These are phyloP conservation scores for Diutina neorugosa DNA, from an alignment of 1,139 yeast genomes.

Conservation along the genomic window DNA sequence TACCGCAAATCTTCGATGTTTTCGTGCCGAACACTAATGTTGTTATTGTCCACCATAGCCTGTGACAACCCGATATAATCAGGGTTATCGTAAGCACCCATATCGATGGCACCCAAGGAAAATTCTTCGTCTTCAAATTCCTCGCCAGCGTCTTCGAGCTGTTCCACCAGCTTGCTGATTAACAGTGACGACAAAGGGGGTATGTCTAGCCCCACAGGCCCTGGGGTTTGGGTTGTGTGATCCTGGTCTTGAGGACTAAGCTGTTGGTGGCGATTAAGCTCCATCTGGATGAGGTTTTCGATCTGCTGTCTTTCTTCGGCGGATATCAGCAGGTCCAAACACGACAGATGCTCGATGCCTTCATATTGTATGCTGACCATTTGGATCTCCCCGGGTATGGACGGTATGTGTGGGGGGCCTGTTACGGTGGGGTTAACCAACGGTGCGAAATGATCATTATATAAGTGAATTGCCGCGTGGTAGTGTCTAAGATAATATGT, in stretches of 20 bases:
- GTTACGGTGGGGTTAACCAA: background rate
- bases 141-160: background rate
- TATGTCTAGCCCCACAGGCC: background rate
- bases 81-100: background rate
- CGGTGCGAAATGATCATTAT: background rate
- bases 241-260: background rate
- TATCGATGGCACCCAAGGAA: background rate
- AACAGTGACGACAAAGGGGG: background rate
- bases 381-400: background rate
- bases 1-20: slow-evolving; percentile 13
- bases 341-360: slow-evolving; percentile 1
- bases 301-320: background rate
- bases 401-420: background rate
- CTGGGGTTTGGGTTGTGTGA: background rate
- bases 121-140: slow-evolving; percentile 1
- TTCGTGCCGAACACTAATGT: slow-evolving; percentile 13
- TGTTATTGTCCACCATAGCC: slow-evolving; percentile 19
- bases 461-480: background rate
- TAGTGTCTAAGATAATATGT: background rate
- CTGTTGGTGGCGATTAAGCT: background rate
- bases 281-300: slow-evolving; percentile 1
- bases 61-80: slow-evolving; percentile 21
- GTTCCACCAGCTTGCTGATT: background rate
- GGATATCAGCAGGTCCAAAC: background rate
- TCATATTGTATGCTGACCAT: slow-evolving; percentile 1